Percentiles rank a stretch among this genome's conserved stretches.
Conservation (phyloP, 2,329 filamentous ascomycete genomes). For the Botrytis sinoallii region DNA sequence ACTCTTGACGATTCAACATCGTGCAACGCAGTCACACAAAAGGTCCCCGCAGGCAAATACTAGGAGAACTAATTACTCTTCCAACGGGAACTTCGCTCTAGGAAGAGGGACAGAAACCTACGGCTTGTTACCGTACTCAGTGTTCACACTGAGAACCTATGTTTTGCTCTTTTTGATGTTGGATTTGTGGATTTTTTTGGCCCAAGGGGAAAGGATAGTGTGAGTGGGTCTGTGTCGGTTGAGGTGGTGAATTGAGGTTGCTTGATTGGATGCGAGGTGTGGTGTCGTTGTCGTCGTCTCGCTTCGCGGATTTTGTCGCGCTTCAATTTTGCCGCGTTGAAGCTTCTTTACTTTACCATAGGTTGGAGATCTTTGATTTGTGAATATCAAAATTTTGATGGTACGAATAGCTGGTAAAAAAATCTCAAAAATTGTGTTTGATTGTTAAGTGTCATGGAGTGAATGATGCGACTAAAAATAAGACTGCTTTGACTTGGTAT, state of each 20-base stretch:
- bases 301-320: not conserved
- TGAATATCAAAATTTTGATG: accelerated
- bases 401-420: not conserved
- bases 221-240: conserved; percentile 39
- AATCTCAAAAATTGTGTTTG: too few species aligned
- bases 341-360: not conserved
- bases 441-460: not conserved
- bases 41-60: not conserved
- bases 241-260: conserved; percentile 33
- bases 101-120: not conserved
- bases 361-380: not conserved
- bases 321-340: not conserved
- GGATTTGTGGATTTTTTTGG: not conserved
- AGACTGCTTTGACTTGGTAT: not conserved
- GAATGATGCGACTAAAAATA: not conserved
- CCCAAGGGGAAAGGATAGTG: conserved; percentile 28
- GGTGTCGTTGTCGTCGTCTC: not conserved
- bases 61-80: not conserved
- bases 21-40: not conserved
- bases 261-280: not conserved
- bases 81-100: not conserved
- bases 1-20: not conserved
- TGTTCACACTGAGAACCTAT: not conserved
- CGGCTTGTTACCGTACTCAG: not conserved
- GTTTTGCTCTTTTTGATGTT: not conserved